Evolutionary conservation across 2,329 filamentous ascomycete species (phyloP).

Genomic region (Xylaria sp.): DNA sequence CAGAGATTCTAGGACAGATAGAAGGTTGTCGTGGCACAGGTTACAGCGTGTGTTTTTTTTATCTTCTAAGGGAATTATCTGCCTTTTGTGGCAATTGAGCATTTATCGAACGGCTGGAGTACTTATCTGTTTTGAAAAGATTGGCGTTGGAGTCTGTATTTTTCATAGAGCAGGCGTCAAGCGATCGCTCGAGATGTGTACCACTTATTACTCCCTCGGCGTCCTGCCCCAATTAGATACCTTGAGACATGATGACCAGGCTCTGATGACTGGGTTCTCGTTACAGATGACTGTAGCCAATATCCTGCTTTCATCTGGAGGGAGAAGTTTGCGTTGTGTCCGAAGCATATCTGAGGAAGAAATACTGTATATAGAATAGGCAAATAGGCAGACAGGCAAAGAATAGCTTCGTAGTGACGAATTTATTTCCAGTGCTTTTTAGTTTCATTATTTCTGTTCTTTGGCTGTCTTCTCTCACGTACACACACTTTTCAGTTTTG

Average conservation of each 20-base stretch:
- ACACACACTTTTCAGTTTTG: not conserved
- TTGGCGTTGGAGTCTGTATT: not conserved
- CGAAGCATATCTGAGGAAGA: not conserved
- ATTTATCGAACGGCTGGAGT: not conserved
- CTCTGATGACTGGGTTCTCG: not conserved
- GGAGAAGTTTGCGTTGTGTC: not conserved
- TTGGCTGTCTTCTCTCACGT: not conserved
- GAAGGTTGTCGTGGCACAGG: not conserved
- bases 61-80: slow-evolving; percentile 1
- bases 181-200: slow-evolving; percentile 1
- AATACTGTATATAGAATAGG: not conserved
- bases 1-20: slow-evolving; percentile 35
- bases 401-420: not conserved
- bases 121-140: not conserved
- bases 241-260: slow-evolving; percentile 6
- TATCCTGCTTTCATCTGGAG: not conserved
- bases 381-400: not conserved
- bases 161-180: slow-evolving; percentile 5
- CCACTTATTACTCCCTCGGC: not conserved
- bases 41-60: not conserved
- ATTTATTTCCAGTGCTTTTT: not conserved
- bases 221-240: slow-evolving; percentile 5
- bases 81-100: not conserved
- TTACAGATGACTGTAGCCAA: not conserved
- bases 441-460: not conserved